phyloP scores from a whole-genome alignment of 768 basidiomycete genomes.

The Xerocomellus chrysenteron region DNA sequence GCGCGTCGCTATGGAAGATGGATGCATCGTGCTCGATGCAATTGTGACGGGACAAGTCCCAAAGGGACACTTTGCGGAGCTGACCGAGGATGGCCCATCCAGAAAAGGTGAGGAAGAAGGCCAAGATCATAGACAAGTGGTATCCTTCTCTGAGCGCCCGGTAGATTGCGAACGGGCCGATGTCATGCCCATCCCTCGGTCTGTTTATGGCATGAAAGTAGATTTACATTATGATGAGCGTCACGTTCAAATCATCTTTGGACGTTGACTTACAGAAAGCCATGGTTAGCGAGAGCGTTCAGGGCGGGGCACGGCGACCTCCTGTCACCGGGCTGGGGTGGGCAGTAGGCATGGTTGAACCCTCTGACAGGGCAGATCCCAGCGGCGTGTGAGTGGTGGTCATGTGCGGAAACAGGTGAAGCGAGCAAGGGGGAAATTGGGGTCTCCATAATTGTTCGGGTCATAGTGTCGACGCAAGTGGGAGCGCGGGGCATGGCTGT shows the following conservation, averaged over 20 bases:
- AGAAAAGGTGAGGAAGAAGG: conserved; percentile 47
- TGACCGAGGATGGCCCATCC: conserved; percentile 45
- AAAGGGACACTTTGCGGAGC: conserved; percentile 34
- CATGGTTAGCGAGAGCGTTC: conserved; percentile 73
- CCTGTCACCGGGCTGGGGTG: conserved; percentile 46
- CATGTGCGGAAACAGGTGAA: conserved; percentile 14
- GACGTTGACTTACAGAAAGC: conserved; percentile 57
- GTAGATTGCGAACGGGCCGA: conserved; percentile 40
- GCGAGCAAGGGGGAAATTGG: conserved; percentile 9
- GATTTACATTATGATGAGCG: background rate
- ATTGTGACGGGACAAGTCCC: conserved; percentile 46
- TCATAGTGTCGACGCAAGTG: background rate
- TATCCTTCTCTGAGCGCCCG: conserved; percentile 51
- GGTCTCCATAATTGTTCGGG: background rate
- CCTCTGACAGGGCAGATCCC: conserved; percentile 44
- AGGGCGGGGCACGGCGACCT: conserved; percentile 73
- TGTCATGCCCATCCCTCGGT: conserved; percentile 49
- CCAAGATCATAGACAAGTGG: conserved; percentile 45
- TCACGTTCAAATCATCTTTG: background rate
- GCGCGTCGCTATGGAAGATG: conserved; percentile 50
- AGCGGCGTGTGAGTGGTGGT: conserved; percentile 19
- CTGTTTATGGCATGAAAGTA: conserved; percentile 26
- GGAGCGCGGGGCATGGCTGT: conserved; percentile 5
- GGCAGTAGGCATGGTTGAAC: conserved; percentile 38
- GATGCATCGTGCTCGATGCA: conserved; percentile 60